A percentile compares a stretch with the other conserved stretches of the same genome.
phyloP scores from a whole-genome alignment of 1,139 yeast species.

The Protomyces lactucae-debilis region DNA sequence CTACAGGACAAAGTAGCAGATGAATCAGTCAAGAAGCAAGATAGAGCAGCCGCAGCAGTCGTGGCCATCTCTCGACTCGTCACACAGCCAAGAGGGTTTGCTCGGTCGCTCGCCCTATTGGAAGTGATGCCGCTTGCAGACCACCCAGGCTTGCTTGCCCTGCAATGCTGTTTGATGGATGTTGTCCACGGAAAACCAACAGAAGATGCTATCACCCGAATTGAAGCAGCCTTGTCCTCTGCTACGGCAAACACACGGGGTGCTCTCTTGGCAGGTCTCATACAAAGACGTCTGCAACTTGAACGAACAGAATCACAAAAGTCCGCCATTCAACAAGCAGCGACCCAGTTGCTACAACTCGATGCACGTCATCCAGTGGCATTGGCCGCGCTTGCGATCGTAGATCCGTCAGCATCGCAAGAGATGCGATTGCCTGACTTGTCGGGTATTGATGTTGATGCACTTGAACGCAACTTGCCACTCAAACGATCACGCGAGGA shows the following conservation, averaged over 20 bases:
- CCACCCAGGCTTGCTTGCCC: conserved; percentile 5
- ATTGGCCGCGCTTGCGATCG: not conserved
- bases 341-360: not conserved
- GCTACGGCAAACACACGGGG: not conserved
- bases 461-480: conserved; percentile 6
- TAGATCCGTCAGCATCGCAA: not conserved
- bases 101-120: not conserved
- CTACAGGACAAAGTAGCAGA: not conserved
- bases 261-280: conserved; percentile 5
- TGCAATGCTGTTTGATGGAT: not conserved
- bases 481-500: conserved; percentile 1
- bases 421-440: conserved; percentile 10
- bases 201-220: not conserved
- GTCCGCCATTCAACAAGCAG: not conserved
- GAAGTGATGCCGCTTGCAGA: conserved; percentile 1
- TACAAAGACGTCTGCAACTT: conserved; percentile 1
- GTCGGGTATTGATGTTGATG: conserved; percentile 6
- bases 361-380: conserved; percentile 1
- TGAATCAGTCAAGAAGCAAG: not conserved
- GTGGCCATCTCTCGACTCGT: conserved; percentile 1
- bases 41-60: not conserved
- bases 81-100: not conserved
- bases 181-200: not conserved
- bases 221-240: not conserved
- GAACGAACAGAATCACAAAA: not conserved